Evolutionary conservation across 208 protist genomes (phyloP), one percentile per base, ranked within the genome.

Genomic region (Wallacemonas rigidus): DNA sequence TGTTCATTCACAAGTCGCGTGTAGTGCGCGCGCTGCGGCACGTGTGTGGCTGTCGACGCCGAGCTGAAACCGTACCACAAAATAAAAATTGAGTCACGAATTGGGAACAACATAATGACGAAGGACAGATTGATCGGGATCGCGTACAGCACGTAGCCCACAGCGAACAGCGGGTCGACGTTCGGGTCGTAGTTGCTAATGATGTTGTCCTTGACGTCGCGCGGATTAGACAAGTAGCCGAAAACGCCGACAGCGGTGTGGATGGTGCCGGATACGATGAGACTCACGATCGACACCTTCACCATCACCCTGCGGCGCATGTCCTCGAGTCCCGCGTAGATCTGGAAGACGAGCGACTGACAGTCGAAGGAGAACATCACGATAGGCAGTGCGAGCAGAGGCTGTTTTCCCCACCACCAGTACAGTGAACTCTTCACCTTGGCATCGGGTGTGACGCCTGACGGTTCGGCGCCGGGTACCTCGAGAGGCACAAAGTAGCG

Each of bases 311-410:
- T 56, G 48, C 88, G 88, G 2, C 76, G 74, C 84, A 91, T 91
- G 50, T 88, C 76, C 2, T 83, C 57, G 3, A 94, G 75, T 2
- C 73, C 68, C 12, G 84, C 78, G 77, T 94, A 94, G 36, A 94
- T 80, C 64, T 94, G 89, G 58, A 94, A 94, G 2, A 91, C 80
- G 41, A 94, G 77, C 26, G 85, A 86, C 75, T 94, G 89, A 67
- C 89, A 94, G 65, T 90, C 89, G 57, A 94, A 94, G 57, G 86
- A 89, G 73, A 93, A 94, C 89, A 94, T 94, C 60, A 91, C 83
- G 69, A 94, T 89, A 3, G 89, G 85, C 15, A 94, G 58, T 0
- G 84, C 71, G 44, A 94, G 68, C 35, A 91, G 55, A 3, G 83
- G 81, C 15, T 88, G 67, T 8, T 17, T 54, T 36, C 88, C 88